Evolutionary conservation across 2,329 filamentous ascomycete species (phyloP).

Genomic region (Fusarium tricinctum): DNA sequence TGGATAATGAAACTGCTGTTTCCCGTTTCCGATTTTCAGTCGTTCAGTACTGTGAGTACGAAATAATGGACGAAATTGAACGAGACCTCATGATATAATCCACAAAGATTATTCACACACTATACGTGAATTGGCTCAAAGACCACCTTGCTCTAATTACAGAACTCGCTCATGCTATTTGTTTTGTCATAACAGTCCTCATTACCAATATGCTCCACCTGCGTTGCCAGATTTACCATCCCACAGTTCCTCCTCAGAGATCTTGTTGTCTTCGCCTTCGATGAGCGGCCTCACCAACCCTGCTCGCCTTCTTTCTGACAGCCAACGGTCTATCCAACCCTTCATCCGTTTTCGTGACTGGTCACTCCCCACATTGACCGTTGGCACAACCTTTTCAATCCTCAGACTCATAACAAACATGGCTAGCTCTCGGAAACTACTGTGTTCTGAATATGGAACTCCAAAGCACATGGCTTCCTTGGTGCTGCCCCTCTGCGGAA

Average conservation of each 20-base stretch:
- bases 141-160: not conserved
- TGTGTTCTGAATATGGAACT: slow-evolving; percentile 96
- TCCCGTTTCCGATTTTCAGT: slow-evolving; percentile 24
- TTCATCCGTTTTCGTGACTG: slow-evolving; percentile 71
- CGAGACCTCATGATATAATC: not conserved
- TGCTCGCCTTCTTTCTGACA: slow-evolving; percentile 68
- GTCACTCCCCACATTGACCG: slow-evolving; percentile 83
- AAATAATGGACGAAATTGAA: not conserved
- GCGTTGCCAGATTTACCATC: slow-evolving; percentile 57
- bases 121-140: not conserved
- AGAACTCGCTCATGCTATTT: slow-evolving; percentile 5
- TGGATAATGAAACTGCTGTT: slow-evolving; percentile 48
- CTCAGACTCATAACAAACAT: slow-evolving; percentile 91
- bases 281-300: slow-evolving; percentile 64
- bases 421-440: slow-evolving; percentile 92
- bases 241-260: slow-evolving; percentile 53
- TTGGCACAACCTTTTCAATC: slow-evolving; percentile 92
- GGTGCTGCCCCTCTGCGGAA: slow-evolving; percentile 86
- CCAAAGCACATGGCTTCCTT: slow-evolving; percentile 88
- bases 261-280: slow-evolving; percentile 55
- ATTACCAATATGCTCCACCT: slow-evolving; percentile 58
- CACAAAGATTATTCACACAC: not conserved
- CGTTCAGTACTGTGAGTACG: not conserved
- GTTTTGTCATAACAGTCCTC: slow-evolving; percentile 9
- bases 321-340: slow-evolving; percentile 74